phyloP scores from a whole-genome alignment of 2,329 filamentous ascomycete species.

The Atkinsonella hypoxylon region DNA sequence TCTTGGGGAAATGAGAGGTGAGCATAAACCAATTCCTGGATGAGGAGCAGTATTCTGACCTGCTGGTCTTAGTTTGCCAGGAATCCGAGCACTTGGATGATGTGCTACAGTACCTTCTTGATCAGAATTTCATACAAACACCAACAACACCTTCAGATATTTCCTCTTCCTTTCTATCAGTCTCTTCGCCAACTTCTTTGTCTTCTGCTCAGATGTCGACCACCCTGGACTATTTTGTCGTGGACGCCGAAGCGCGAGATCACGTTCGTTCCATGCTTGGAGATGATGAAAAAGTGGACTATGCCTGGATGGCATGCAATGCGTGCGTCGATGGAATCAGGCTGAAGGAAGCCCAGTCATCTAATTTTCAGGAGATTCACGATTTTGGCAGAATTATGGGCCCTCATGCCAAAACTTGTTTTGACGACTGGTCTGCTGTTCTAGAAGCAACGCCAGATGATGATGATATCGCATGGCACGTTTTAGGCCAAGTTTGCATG shows the following conservation, averaged over 20 bases:
- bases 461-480: constrained; percentile 26
- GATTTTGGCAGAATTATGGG: constrained; percentile 15
- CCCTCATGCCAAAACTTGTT: constrained; percentile 17
- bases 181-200: constrained; percentile 10
- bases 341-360: constrained; percentile 10
- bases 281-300: constrained; percentile 10
- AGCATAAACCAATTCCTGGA: neutral
- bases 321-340: constrained; percentile 14
- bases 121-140: constrained; percentile 14
- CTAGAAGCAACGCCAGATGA: constrained; percentile 12
- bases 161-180: constrained; percentile 6
- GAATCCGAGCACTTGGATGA: constrained; percentile 11
- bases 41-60: neutral
- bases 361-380: constrained; percentile 12
- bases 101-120: constrained; percentile 14
- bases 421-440: constrained; percentile 14
- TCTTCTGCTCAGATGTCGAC: constrained; percentile 9
- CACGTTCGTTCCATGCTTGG: constrained; percentile 12
- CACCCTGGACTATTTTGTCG: constrained; percentile 13
- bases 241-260: constrained; percentile 12
- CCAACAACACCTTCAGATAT: constrained; percentile 4
- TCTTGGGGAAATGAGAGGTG: constrained; percentile 10
- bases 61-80: constrained; percentile 9
- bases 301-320: constrained; percentile 15
- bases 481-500: constrained; percentile 20